Base-by-base conservation (phyloP, 2,329 filamentous ascomycete species). In the Coleophoma eucalyptorum region DNA sequence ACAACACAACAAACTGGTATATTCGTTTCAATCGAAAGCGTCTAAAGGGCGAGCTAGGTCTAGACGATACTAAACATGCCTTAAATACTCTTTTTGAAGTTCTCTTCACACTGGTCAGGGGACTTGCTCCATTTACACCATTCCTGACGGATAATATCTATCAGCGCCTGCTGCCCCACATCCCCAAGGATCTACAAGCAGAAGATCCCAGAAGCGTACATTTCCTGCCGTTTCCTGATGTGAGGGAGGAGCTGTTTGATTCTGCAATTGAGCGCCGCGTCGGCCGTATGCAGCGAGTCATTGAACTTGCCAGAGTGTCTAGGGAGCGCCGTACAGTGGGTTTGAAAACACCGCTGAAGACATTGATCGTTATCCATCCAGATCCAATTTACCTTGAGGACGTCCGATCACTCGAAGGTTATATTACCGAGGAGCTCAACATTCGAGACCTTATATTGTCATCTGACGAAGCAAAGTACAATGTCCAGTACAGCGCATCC, bases 1-100 rank as follows among this genome's bases (percentile, higher is more conserved):
- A 97, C 64, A 91, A 95, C 71, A 91, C 89, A 4, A 97, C 92
- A n/a, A 97, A 97, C 71, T 97, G 92, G 92, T 97, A 97, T 72
- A 97, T 97, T 67, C 83, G 91, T 54, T 95, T 96, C 76, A 97
- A 97, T 75, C 82, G 92, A 49, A 89, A 89, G 69, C 84, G 92
- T 49, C 77, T 96, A 58, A 97, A 96, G 82, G 92, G 92, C 41
- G 91, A 95, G 66, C 84, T 90, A 57, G 90, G 91, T 16, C 71
- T 90, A 20, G 81, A 92, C 13, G 94, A 97, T 66, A 97, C 94
- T 11, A 76, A 87, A 46, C 90, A 96, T 64, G 94, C 93, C 0
- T 77, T 99, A 49, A 96, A 97, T 71, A 93, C 94, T 2, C 81
- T 97, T 7, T 97, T 96, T 62, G 91, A 97, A 71, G 89, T 97